These are phyloP conservation scores for Trichoderma citrinoviride DNA, from an alignment of 2,329 filamentous ascomycete species.

Conservation along the genomic window DNA sequence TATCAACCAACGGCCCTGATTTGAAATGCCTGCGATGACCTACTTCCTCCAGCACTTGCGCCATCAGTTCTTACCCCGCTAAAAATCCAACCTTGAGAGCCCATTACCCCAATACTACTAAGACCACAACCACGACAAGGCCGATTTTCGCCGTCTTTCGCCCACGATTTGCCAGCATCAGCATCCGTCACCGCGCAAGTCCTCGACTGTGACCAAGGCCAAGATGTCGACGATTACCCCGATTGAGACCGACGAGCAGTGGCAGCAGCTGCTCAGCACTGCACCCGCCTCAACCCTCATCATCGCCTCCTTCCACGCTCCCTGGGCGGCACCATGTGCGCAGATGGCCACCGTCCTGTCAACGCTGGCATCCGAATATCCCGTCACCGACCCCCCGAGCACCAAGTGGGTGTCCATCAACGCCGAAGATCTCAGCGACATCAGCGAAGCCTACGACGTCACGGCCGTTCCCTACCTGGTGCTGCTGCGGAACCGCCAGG, in stretches of 20 bases:
- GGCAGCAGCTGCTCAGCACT: conserved; percentile 64
- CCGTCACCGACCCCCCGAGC: conserved; percentile 60
- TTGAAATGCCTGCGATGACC: conserved; percentile 18
- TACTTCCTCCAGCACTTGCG: conserved; percentile 14
- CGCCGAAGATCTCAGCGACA: conserved; percentile 88
- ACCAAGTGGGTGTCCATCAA: conserved; percentile 88
- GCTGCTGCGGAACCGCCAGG: conserved; percentile 69
- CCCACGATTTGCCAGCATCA: neutral
- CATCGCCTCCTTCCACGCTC: conserved; percentile 90
- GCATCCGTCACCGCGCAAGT: neutral
- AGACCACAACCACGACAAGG: neutral
- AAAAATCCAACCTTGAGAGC: conserved; percentile 19
- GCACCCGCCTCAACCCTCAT: conserved; percentile 70
- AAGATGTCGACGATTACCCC: conserved; percentile 75
- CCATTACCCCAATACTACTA: neutral
- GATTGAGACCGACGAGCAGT: conserved; percentile 70
- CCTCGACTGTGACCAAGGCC: neutral
- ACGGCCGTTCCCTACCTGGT: conserved; percentile 92
- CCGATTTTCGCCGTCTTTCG: conserved; percentile 12
- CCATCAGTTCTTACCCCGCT: conserved; percentile 23
- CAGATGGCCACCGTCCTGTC: conserved; percentile 88
- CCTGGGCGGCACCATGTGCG: conserved; percentile 93
- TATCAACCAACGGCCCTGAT: conserved; percentile 10
- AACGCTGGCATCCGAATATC: conserved; percentile 83
- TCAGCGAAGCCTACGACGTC: conserved; percentile 90